These are phyloP conservation scores for Colletotrichum sp. DNA, from an alignment of 2,329 filamentous ascomycete genomes.

Conservation along the genomic window DNA sequence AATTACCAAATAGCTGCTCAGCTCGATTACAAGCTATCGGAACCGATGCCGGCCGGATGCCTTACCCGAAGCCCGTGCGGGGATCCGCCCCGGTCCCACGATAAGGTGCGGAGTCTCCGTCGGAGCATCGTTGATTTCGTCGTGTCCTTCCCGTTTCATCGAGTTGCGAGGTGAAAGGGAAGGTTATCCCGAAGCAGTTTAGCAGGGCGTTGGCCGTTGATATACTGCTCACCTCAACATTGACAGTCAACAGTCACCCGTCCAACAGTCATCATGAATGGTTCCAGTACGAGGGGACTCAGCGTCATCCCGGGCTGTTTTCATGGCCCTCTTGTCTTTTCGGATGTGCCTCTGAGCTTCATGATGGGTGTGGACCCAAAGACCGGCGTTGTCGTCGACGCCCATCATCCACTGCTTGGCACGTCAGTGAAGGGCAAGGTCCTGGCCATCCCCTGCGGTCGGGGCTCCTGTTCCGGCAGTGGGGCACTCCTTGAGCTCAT, in stretches of 20 bases:
- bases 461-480: slow-evolving; percentile 52
- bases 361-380: slow-evolving; percentile 47
- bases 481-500: slow-evolving; percentile 49
- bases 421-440: slow-evolving; percentile 33
- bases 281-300: background rate
- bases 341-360: slow-evolving; percentile 40
- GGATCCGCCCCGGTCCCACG: background rate
- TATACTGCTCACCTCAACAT: background rate
- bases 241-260: background rate
- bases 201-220: background rate
- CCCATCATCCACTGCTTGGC: slow-evolving; percentile 44
- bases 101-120: background rate
- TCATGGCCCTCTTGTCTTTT: background rate
- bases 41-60: background rate
- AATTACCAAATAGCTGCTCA: background rate
- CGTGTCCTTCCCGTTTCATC: background rate
- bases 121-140: background rate
- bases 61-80: background rate
- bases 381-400: slow-evolving; percentile 47
- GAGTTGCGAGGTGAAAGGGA: background rate
- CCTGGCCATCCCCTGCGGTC: slow-evolving; percentile 48
- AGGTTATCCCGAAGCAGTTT: background rate
- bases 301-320: background rate
- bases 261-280: background rate
- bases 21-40: background rate